Conservation (phyloP, 2,329 filamentous ascomycete species). For the Beauveria caledonica region DNA sequence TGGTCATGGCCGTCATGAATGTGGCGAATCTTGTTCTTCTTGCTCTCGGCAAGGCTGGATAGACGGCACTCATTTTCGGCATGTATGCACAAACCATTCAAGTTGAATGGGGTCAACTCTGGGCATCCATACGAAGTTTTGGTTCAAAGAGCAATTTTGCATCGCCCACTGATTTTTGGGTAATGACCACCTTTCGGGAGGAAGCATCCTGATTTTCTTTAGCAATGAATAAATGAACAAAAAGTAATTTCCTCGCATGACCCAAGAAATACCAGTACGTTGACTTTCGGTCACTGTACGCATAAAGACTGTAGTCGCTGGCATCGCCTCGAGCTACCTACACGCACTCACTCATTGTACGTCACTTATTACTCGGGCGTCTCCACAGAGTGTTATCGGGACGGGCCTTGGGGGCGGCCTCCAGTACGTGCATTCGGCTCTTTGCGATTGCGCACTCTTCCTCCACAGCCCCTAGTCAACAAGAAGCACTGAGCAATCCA, state of each 20-base stretch:
- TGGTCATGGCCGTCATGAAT: slow-evolving; percentile 70
- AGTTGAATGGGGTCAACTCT: neutral
- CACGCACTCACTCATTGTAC: neutral
- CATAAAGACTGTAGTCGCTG: too few species aligned
- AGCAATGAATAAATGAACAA: too few species aligned
- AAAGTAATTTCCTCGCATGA: too few species aligned
- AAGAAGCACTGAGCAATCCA: too few species aligned
- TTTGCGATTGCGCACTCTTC: too few species aligned
- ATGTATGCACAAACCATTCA: neutral
- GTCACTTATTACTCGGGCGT: neutral
- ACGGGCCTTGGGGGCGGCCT: neutral
- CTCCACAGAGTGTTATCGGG: neutral
- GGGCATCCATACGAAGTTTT: neutral
- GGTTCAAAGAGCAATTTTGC: too few species aligned
- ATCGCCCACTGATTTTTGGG: neutral
- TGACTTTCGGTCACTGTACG: too few species aligned
- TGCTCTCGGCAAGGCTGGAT: slow-evolving; percentile 24
- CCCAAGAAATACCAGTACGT: too few species aligned
- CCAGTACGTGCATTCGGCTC: neutral
- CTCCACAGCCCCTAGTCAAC: too few species aligned
- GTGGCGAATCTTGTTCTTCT: slow-evolving; percentile 65
- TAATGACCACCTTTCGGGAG: neutral
- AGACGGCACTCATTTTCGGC: neutral
- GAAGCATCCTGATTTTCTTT: too few species aligned
- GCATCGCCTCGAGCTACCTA: neutral